Percentiles rank a stretch among this genome's conserved stretches.
Conservation (phyloP, 176 grass and related monocot genomes). For the Echinochloa phyllopogon region DNA sequence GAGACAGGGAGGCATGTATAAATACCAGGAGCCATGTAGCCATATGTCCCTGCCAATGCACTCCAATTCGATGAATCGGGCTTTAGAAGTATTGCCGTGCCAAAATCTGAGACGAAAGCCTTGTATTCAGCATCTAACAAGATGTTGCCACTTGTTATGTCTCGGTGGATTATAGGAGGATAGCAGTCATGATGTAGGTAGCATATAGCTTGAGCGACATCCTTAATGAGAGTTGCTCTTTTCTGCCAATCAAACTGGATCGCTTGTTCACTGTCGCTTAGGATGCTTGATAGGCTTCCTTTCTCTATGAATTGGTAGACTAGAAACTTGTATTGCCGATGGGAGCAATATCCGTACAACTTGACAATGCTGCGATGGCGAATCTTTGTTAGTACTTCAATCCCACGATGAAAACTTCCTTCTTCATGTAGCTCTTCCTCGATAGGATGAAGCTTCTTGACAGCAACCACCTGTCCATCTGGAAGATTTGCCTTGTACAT, state of each 20-base stretch:
- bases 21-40: slow-evolving; percentile 46
- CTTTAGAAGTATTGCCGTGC: slow-evolving; percentile 37
- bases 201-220: slow-evolving; percentile 36
- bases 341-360: slow-evolving; percentile 36
- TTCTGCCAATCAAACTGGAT: slow-evolving; percentile 23
- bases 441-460: no score
- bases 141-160: slow-evolving; percentile 1
- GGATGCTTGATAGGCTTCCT: slow-evolving; percentile 9
- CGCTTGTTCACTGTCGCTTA: slow-evolving; percentile 22
- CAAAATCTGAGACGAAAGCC: slow-evolving; percentile 42
- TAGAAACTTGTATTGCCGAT: slow-evolving; percentile 21
- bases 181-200: neutral
- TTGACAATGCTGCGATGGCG: neutral
- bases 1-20: neutral
- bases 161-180: neutral
- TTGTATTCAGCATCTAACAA: slow-evolving; percentile 38
- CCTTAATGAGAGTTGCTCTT: slow-evolving; percentile 24
- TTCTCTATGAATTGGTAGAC: slow-evolving; percentile 39
- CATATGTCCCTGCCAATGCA: slow-evolving; percentile 35
- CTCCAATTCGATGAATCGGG: slow-evolving; percentile 41
- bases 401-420: no score
- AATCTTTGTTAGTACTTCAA: no score
- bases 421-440: no score
- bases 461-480: no score
- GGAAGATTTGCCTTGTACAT: no score